Evolutionary conservation across 148 eudicot genomes (phyloP).

Genomic region (Rheum nobile): DNA sequence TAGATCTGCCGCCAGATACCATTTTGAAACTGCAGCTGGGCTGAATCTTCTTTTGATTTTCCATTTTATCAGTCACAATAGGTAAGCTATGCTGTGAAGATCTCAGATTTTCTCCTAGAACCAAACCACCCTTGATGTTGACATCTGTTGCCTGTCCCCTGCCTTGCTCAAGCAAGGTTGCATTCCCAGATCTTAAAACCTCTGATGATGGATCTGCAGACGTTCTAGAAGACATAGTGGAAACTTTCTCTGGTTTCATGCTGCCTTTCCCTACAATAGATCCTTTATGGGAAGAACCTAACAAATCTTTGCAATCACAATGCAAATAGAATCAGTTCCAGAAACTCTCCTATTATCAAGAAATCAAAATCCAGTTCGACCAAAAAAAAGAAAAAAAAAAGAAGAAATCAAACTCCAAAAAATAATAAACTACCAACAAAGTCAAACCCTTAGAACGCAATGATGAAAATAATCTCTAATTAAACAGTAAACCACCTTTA

Average conservation of each 20-base stretch:
- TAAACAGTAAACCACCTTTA: slow-evolving; percentile 40
- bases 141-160: slow-evolving; percentile 15
- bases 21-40: slow-evolving; percentile 15
- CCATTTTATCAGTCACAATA: slow-evolving; percentile 19
- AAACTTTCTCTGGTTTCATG: slow-evolving; percentile 30
- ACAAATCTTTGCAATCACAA: slow-evolving; percentile 16
- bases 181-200: slow-evolving; percentile 19
- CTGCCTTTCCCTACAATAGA: slow-evolving; percentile 21
- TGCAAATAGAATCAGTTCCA: background rate
- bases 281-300: slow-evolving; percentile 32
- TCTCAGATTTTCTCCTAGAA: slow-evolving; percentile 12
- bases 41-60: slow-evolving; percentile 31
- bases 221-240: slow-evolving; percentile 21
- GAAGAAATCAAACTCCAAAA: background rate
- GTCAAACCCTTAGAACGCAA: background rate
- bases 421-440: background rate
- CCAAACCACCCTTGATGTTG: slow-evolving; percentile 14
- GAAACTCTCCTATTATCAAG: background rate
- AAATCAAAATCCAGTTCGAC: background rate
- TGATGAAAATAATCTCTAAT: background rate
- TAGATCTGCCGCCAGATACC: slow-evolving; percentile 20
- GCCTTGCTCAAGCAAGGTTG: slow-evolving; percentile 19
- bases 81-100: slow-evolving; percentile 19
- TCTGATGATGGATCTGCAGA: slow-evolving; percentile 16
- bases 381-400: no score